Base-by-base conservation (phyloP, 495 filamentous ascomycete species). In the Podospora conica region DNA sequence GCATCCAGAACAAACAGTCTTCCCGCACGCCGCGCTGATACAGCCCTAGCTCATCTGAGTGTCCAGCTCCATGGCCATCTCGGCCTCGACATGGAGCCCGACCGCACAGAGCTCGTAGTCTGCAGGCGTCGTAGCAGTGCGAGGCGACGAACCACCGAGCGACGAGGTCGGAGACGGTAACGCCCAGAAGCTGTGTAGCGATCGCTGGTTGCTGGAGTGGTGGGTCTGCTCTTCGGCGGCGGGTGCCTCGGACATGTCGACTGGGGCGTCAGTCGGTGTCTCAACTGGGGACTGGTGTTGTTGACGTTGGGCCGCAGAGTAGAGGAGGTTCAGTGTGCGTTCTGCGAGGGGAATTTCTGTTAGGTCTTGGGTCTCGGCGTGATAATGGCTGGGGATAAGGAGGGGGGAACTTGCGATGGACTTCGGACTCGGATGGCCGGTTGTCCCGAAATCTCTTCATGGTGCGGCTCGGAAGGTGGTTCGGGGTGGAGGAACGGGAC, bases 401-500 rank as follows among this genome's bases (percentile, higher is more conserved):
- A 59, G 58, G 63, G 60, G 66, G n/a, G 29, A 60, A 74, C 81
- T 73, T 76, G 83, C 81, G 74, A 63, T 83, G 77, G 18, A 83
- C 76, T 64, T 80, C 75, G 12, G 73, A 66, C 53, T 83, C 79
- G 9, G 81, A 77, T n/a, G 81, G 81, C 11, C 81, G 72, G 67
- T 76, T 81, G 73, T 82, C 74, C 53, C 81, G 81, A 58, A 79
- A 77, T 28, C 81, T 80, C 73, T 83, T 83, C 72, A 80, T 71
- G 22, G 81, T 83, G 18, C 81, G 79, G 66, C 80, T 78, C 31
- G 65, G 74, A 0, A 82, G 68, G 33, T 79, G 75, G 1, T 71
- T 71, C 22, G 75, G 71, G 12, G 64, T 73, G 9, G 67, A 60
- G 9, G 66, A 31, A 7, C 68, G 66, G 7, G 68, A 59, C 15